Evolutionary conservation across 495 filamentous ascomycete species (phyloP).

Genomic region (Penicillium subrubescens): DNA sequence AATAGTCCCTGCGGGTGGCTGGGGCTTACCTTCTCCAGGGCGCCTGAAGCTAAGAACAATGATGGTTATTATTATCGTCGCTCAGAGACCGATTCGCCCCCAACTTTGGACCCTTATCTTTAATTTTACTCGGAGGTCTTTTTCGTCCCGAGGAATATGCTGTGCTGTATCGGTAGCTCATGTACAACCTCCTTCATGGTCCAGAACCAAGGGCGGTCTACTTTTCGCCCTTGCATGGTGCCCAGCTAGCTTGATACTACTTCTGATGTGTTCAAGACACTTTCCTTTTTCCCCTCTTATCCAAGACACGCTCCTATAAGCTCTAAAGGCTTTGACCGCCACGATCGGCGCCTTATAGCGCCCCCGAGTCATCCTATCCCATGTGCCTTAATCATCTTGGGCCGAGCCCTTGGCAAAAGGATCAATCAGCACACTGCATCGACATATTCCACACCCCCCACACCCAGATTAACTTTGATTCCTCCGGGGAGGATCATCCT

Average conservation of each 20-base stretch:
- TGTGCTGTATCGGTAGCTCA: neutral
- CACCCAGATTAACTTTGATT: constrained; percentile 6
- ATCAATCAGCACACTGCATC: neutral
- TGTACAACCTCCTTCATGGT: neutral
- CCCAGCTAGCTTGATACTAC: neutral
- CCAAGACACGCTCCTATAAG: neutral
- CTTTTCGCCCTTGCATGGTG: constrained; percentile 9
- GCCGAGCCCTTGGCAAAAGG: neutral
- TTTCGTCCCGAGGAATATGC: neutral
- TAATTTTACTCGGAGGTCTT: too few relatives aligned
- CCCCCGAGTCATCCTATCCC: constrained; percentile 2
- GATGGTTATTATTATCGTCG: neutral
- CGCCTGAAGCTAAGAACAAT: constrained; percentile 4
- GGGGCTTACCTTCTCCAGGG: neutral
- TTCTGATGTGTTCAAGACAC: neutral
- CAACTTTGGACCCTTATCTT: neutral
- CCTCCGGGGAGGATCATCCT: constrained; percentile 1
- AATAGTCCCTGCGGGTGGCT: neutral
- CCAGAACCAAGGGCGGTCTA: neutral
- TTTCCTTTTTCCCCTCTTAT: neutral
- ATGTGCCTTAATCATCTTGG: constrained; percentile 3
- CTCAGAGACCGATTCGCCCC: neutral
- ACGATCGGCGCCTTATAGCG: constrained; percentile 7
- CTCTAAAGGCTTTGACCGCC: neutral
- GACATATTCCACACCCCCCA: neutral